These are phyloP conservation scores for Boechera retrofracta DNA, from an alignment of 345 rosid species.

Conservation along the genomic window DNA sequence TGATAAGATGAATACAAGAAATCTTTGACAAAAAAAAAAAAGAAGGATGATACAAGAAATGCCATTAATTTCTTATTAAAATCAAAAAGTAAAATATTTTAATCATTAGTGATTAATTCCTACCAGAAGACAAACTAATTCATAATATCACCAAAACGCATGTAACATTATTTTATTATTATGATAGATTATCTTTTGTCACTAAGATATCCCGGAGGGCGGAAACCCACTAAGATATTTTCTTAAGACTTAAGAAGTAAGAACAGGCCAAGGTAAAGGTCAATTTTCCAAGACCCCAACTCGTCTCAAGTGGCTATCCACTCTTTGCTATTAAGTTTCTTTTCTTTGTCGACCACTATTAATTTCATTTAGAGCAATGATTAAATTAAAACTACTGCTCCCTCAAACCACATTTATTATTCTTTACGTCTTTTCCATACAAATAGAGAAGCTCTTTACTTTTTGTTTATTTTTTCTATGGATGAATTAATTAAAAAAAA, in stretches of 20 bases:
- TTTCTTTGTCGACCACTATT: slow-evolving; percentile 42
- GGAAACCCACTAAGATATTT: not conserved
- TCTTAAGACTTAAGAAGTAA: slow-evolving; percentile 22
- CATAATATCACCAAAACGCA: not conserved
- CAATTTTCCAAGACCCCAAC: slow-evolving; percentile 22
- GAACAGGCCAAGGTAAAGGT: slow-evolving; percentile 18
- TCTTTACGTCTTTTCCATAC: not conserved
- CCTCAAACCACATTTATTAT: not conserved
- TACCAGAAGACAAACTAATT: not conserved
- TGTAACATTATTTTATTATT: not conserved
- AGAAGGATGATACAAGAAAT: no score
- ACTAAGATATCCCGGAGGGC: not conserved
- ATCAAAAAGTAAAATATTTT: not conserved
- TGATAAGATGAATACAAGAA: not conserved
- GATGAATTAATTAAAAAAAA: not conserved
- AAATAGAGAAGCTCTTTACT: not conserved
- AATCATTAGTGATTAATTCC: not conserved
- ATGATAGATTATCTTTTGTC: not conserved
- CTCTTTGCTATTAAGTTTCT: slow-evolving; percentile 23
- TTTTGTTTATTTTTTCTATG: not conserved
- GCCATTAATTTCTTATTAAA: not conserved
- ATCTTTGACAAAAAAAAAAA: no score
- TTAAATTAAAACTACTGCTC: not conserved
- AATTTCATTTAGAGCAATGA: not conserved
- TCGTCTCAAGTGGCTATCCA: slow-evolving; percentile 33